Percentiles rank a stretch among this genome's conserved stretches.
Evolutionary conservation across 2,329 filamentous ascomycete genomes (phyloP).

Genomic region (Lasiodiplodia citricola): DNA sequence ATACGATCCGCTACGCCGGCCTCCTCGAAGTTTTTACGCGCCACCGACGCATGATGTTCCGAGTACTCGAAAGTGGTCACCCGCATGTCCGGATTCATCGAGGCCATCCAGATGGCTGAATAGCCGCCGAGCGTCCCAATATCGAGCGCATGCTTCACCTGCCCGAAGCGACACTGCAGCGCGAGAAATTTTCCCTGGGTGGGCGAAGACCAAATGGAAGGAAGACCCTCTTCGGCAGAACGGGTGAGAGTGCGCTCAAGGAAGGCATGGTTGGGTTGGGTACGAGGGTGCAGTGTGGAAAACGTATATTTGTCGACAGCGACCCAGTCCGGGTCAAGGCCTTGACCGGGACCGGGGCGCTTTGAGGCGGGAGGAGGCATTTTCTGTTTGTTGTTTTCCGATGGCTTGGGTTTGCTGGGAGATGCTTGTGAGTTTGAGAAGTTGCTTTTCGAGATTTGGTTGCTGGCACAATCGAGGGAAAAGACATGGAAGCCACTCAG

Average conservation of each 20-base stretch:
- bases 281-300: background rate
- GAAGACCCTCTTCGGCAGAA: constrained; percentile 29
- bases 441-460: background rate
- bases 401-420: background rate
- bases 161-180: constrained; percentile 39
- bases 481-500: background rate
- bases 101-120: constrained; percentile 59
- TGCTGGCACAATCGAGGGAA: background rate
- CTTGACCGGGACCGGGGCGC: background rate
- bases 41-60: constrained; percentile 52
- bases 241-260: background rate
- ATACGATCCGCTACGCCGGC: constrained; percentile 50
- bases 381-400: background rate
- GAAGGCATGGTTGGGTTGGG: background rate
- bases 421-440: background rate
- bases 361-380: background rate
- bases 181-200: constrained; percentile 42
- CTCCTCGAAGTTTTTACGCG: constrained; percentile 50
- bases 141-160: constrained; percentile 52
- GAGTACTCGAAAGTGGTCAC: constrained; percentile 60
- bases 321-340: constrained; percentile 12
- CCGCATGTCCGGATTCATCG: constrained; percentile 40
- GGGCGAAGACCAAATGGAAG: constrained; percentile 41
- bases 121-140: constrained; percentile 63
- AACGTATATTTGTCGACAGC: constrained; percentile 3